Percentiles rank a stretch among this genome's conserved stretches.
phyloP scores from a whole-genome alignment of 1,284 basidiomycete species.

The Cryptococcus deneoformans region DNA sequence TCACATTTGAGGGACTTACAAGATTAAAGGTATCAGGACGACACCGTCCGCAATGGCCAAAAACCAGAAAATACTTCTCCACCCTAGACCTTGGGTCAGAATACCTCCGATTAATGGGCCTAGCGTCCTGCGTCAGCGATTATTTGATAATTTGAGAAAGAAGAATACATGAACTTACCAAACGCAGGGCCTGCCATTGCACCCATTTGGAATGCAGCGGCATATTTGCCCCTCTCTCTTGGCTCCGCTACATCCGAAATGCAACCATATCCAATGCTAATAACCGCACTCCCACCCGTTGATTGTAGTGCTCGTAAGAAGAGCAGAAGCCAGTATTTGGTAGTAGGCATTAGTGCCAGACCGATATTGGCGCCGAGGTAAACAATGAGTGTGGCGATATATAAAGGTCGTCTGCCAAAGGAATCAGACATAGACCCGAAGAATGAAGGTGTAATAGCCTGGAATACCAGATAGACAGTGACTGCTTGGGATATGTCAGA shows the following conservation, averaged over 20 bases:
- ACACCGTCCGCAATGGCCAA: conserved; percentile 33
- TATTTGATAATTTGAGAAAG: background rate
- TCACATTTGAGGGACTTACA: background rate
- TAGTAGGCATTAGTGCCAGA: conserved; percentile 41
- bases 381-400: conserved; percentile 40
- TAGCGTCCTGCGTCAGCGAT: conserved; percentile 1
- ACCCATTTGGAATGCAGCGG: conserved; percentile 36
- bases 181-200: conserved; percentile 36
- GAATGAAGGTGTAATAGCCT: conserved; percentile 47
- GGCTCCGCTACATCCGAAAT: conserved; percentile 46
- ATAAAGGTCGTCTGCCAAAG: conserved; percentile 38
- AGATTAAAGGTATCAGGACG: conserved; percentile 25
- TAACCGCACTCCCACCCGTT: conserved; percentile 45
- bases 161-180: background rate
- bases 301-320: conserved; percentile 43
- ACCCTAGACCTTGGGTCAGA: conserved; percentile 38
- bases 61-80: conserved; percentile 44
- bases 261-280: conserved; percentile 47
- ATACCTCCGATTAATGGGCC: conserved; percentile 30
- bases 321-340: conserved; percentile 43
- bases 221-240: conserved; percentile 43
- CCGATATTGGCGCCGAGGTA: conserved; percentile 47
- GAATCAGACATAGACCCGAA: conserved; percentile 44
- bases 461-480: conserved; percentile 46
- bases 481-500: conserved; percentile 45